Conservation (phyloP, 768 basidiomycete species). For the Naganishia antarctica region DNA sequence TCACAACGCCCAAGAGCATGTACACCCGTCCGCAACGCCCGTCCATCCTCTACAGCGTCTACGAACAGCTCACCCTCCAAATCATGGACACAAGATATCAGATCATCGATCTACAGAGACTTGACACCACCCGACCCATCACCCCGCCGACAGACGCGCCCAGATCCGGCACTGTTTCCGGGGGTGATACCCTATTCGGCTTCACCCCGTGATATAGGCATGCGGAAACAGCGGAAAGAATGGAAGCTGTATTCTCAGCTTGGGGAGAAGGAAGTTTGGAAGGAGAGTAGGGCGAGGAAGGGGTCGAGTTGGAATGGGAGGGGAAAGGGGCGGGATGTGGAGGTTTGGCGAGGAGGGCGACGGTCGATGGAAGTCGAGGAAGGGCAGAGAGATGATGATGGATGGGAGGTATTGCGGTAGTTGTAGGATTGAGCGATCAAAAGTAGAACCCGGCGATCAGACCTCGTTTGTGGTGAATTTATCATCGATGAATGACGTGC, state of each 20-base stretch:
- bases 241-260: neutral
- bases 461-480: too few relatives aligned
- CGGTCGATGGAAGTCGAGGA: conserved; percentile 4
- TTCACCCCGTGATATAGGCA: neutral
- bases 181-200: neutral
- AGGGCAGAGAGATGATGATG: neutral
- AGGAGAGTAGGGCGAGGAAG: neutral
- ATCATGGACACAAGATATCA: neutral
- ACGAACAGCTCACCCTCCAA: neutral
- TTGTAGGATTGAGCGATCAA: too few relatives aligned
- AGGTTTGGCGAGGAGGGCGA: neutral
- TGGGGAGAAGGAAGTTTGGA: too few relatives aligned
- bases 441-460: too few relatives aligned
- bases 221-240: conserved; percentile 4
- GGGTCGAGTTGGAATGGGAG: neutral
- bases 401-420: conserved; percentile 1
- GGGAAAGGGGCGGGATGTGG: neutral
- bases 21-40: neutral
- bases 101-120: conserved; percentile 1
- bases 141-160: neutral
- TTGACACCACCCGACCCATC: neutral
- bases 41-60: neutral
- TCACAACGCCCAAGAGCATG: neutral
- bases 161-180: conserved; percentile 7
- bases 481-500: too few relatives aligned